Base-by-base conservation (phyloP, 768 basidiomycete genomes). In the Flagelloscypha sp. region DNA sequence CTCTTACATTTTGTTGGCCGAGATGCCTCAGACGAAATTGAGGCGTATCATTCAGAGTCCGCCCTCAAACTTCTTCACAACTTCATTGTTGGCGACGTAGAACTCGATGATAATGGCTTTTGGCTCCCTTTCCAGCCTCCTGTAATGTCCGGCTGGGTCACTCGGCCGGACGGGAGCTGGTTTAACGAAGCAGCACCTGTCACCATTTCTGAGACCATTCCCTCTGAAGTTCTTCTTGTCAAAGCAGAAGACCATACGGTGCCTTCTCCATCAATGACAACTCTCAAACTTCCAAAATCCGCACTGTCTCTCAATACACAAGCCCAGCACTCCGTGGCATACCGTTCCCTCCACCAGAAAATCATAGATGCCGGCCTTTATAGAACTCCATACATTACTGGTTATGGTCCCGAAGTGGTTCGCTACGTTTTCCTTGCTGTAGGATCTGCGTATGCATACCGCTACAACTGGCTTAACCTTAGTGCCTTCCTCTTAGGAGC, bases 1-100 rank as follows among this genome's bases (percentile, higher is more conserved):
- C 75, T 99, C 38, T 76, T 94, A 17, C 95, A 99, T 60, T 97
- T 92, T 49, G 79, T 97, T 27, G 95, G 94, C 3, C 73, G 94
- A 37, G 93, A 99, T 53, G 93, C 94, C 1, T 75, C 87, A 0
- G 85, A 94, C 62, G 95, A 99, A 57, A 85, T 98, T 22, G 75
- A 87, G 43, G 94, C 90, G 15, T 97, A 85, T 61, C 95, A 99
- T 54, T 65, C 67, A 6, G 68, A 74, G 24, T 57, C 69, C 30
- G 76, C 70, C 32, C 62, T 77, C 35, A 57, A 61, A 7, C 63
- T 72, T 38, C 68, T 92, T 44, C 55, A 65, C 13, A 66, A 65
- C 9, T 94, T 79, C 52, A 70, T 74, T 35, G 63, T 92, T 16
- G 93, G 83, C 17, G 66, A 64, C 16, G 78, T 94, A 18, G 66